phyloP scores from a whole-genome alignment of 1,139 yeast species.

The Zygoascus meyerae region DNA sequence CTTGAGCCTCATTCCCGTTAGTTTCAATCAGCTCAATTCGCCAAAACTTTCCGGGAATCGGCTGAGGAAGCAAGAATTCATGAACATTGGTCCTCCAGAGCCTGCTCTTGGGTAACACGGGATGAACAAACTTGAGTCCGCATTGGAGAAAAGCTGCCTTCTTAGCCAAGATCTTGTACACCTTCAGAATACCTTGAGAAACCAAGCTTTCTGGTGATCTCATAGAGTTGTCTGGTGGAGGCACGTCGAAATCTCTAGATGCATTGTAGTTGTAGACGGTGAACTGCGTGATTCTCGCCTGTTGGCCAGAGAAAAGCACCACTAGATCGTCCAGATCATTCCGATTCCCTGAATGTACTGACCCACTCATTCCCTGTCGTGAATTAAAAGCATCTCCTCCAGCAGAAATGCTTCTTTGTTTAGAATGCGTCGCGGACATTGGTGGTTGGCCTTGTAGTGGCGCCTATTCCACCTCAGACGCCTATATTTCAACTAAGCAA shows the following conservation, averaged over 20 bases:
- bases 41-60: slow-evolving; percentile 72
- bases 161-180: slow-evolving; percentile 59
- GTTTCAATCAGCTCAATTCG: slow-evolving; percentile 40
- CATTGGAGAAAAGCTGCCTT: slow-evolving; percentile 58
- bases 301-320: slow-evolving; percentile 20
- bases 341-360: background rate
- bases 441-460: background rate
- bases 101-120: slow-evolving; percentile 56
- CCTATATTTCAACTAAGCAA: too few species aligned
- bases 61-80: slow-evolving; percentile 59
- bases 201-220: slow-evolving; percentile 21
- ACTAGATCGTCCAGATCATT: slow-evolving; percentile 20
- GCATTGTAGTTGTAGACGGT: slow-evolving; percentile 12
- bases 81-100: slow-evolving; percentile 48
- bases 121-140: slow-evolving; percentile 52
- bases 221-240: slow-evolving; percentile 16
- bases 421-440: background rate
- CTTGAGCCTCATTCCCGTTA: slow-evolving; percentile 10
- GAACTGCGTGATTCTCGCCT: slow-evolving; percentile 24
- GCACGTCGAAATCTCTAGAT: slow-evolving; percentile 17
- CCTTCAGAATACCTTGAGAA: slow-evolving; percentile 49
- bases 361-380: background rate
- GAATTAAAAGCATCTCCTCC: slow-evolving; percentile 1
- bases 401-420: slow-evolving; percentile 1
- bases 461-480: background rate